Evolutionary conservation across 176 grass and related monocot species (phyloP).

Genomic region (Carex myosuroides): DNA sequence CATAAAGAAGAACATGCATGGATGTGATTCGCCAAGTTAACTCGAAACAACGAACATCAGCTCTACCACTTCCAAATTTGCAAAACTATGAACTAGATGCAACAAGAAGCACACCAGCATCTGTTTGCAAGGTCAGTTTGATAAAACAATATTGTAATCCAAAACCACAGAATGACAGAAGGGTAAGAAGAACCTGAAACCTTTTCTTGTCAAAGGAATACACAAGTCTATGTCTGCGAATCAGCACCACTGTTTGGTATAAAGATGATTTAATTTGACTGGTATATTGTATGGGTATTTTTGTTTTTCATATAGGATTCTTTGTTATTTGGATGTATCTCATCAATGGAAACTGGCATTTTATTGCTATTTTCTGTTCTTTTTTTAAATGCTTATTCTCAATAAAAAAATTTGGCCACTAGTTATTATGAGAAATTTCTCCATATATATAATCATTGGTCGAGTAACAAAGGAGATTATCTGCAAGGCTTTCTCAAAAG

Average conservation of each 20-base stretch:
- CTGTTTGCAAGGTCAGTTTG: neutral
- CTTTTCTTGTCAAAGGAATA: neutral
- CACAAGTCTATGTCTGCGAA: neutral
- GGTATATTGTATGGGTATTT: neutral
- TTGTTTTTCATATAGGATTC: neutral
- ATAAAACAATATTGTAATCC: neutral
- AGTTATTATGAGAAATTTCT: too few relatives aligned
- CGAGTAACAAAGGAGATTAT: too few relatives aligned
- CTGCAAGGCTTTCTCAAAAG: neutral
- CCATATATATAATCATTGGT: neutral
- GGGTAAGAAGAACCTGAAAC: neutral
- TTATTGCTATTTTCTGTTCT: neutral
- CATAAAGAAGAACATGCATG: too few relatives aligned
- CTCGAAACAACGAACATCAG: neutral
- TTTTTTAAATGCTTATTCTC: neutral
- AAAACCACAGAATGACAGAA: neutral
- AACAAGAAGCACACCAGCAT: neutral
- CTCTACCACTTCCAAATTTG: neutral
- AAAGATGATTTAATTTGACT: neutral
- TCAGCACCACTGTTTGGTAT: neutral
- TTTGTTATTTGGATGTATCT: neutral
- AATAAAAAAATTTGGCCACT: neutral
- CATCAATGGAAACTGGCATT: neutral
- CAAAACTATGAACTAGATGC: neutral
- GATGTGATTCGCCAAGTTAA: neutral